A percentile compares a stretch with the other conserved stretches of the same genome.
Evolutionary conservation across 257 asterid species (phyloP).

Genomic region (Misopates orontium): DNA sequence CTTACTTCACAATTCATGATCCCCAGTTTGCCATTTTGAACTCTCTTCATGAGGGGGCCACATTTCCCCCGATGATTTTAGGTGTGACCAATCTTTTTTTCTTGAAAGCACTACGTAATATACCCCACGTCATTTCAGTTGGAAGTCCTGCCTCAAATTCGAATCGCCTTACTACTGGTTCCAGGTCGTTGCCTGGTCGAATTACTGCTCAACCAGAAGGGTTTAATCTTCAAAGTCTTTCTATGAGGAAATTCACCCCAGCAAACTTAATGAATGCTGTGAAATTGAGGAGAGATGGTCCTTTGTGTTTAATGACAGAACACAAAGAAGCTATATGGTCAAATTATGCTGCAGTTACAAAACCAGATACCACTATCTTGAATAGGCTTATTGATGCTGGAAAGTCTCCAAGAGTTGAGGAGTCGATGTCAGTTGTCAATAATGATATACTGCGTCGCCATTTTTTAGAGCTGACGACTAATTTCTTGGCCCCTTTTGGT

Average conservation of each 20-base stretch:
- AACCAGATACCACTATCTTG: slow-evolving; percentile 91
- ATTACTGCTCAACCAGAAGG: slow-evolving; percentile 54
- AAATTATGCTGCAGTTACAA: slow-evolving; percentile 72
- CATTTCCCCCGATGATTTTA: slow-evolving; percentile 81
- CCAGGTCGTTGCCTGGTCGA: slow-evolving; percentile 49
- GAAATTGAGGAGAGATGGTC: slow-evolving; percentile 92
- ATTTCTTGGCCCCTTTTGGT: slow-evolving; percentile 97
- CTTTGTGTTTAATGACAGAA: slow-evolving; percentile 90
- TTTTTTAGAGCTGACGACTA: slow-evolving; percentile 95
- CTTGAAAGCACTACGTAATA: slow-evolving; percentile 76
- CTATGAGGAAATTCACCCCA: slow-evolving; percentile 78
- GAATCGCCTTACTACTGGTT: slow-evolving; percentile 51
- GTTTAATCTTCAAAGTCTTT: slow-evolving; percentile 45
- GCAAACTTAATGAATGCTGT: slow-evolving; percentile 81
- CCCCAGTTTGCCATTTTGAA: slow-evolving; percentile 80
- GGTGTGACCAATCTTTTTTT: slow-evolving; percentile 97
- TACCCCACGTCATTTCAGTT: slow-evolving; percentile 94
- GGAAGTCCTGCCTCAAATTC: slow-evolving; percentile 75
- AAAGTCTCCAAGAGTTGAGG: slow-evolving; percentile 96
- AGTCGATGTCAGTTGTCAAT: slow-evolving; percentile 98
- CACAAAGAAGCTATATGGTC: slow-evolving; percentile 95
- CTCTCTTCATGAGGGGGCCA: slow-evolving; percentile 64
- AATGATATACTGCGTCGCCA: slow-evolving; percentile 97
- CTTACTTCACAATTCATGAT: slow-evolving; percentile 94
- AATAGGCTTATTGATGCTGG: slow-evolving; percentile 99